Base-by-base conservation (phyloP, 2,329 filamentous ascomycete species). In the Clonostachys rosea region DNA sequence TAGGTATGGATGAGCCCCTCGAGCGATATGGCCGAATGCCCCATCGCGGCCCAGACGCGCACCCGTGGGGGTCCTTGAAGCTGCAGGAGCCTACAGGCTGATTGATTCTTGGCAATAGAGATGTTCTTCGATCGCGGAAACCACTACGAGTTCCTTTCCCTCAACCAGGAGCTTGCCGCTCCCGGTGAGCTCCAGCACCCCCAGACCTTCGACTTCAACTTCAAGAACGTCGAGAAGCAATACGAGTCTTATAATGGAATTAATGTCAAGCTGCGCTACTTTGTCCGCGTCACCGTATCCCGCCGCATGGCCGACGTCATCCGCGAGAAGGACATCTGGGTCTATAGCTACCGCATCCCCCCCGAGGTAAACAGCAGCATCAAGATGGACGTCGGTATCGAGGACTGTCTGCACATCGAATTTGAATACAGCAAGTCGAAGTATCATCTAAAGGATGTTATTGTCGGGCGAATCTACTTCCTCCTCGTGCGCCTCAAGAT, bases 81-180 rank as follows among this genome's bases (percentile, higher is more conserved):
- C 24, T 30, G 24, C 24, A 24, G 14, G 24, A 10, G 10, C 24
- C 24, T 10, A 30, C 8, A 3, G 24, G 5, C 36, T 46, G 18
- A 20, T 18, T 11, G 41, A 20, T 17, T 51, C 34, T 41, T 37
- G n/a, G 44, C 49, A 48, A 36, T 52, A 95, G 94, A 99, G 69
- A 99, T 99, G 94, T 99, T 97, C 81, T 99, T 96, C 70, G 94
- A 99, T 68, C 89, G 94, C 63, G 92, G 92, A 59, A 99, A 96
- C 68, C 94, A 97, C 74, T 96, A 99, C 77, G 94, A 99, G 72
- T 99, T 99, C 71, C 86, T 99, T 50, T 96, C 91, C 35, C 83
- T 97, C 30, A 92, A 94, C 59, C 95, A 97, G 70, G 94, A 99
- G 71, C 84, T 99, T 39, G 94, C 94, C 16, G 91, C 94, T 16